Percentiles rank a stretch among this genome's conserved stretches.
phyloP scores from a whole-genome alignment of 106 monocot species.

The Allium sativum region DNA sequence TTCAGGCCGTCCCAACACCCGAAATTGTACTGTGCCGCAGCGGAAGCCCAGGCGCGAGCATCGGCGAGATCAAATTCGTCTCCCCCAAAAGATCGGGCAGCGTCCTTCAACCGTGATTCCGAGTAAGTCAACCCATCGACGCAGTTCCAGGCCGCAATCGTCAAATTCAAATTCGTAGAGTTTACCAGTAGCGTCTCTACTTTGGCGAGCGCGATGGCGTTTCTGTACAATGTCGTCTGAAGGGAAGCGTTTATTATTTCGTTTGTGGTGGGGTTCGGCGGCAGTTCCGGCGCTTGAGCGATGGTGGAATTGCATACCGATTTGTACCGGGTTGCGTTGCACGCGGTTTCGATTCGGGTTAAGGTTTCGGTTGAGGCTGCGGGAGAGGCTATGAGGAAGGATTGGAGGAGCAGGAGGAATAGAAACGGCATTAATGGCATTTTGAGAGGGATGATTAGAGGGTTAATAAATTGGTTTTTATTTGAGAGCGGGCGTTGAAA shows the following conservation, averaged over 20 bases:
- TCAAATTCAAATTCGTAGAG: not conserved
- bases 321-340: not conserved
- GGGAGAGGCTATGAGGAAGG: not conserved
- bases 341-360: not conserved
- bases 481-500: too few relatives aligned
- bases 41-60: not conserved
- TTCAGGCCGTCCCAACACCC: not conserved
- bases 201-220: not conserved
- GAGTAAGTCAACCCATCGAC: not conserved
- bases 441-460: not conserved
- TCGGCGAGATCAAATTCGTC: not conserved
- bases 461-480: too few relatives aligned
- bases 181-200: not conserved
- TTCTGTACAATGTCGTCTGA: not conserved
- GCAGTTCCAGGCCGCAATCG: not conserved
- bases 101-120: not conserved
- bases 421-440: not conserved
- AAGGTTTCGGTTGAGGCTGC: not conserved
- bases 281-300: not conserved
- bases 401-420: not conserved
- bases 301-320: not conserved
- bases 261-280: not conserved
- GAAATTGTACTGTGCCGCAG: not conserved
- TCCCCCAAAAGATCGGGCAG: not conserved
- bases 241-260: not conserved